A percentile compares a stretch with the other conserved stretches of the same genome.
Evolutionary conservation across 768 basidiomycete species (phyloP).

Genomic region (Boletus vermiculosoides): DNA sequence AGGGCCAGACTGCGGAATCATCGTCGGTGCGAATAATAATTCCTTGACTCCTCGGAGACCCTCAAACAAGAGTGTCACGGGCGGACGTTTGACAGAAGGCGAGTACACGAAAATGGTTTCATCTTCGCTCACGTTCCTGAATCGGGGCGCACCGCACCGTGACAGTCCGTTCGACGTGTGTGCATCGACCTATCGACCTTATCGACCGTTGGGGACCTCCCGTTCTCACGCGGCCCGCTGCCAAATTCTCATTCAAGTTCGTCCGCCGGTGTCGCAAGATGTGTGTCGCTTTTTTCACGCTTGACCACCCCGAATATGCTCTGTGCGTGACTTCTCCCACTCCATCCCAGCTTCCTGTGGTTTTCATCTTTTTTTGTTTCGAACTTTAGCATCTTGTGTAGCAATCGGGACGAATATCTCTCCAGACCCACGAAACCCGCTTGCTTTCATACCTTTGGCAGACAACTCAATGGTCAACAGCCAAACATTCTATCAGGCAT

Average conservation of each 20-base stretch:
- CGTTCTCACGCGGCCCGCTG: neutral
- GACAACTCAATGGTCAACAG: constrained; percentile 14
- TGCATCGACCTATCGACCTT: neutral
- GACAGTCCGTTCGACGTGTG: constrained; percentile 1
- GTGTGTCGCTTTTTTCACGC: constrained; percentile 79
- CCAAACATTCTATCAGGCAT: constrained; percentile 67
- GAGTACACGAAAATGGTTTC: neutral
- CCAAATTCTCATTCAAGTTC: neutral
- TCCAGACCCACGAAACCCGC: constrained; percentile 64
- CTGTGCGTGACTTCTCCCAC: constrained; percentile 47
- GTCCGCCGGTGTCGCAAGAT: constrained; percentile 37
- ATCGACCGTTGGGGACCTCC: neutral
- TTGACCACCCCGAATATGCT: constrained; percentile 74
- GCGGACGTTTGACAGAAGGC: constrained; percentile 9
- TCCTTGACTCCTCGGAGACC: constrained; percentile 7
- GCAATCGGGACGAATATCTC: constrained; percentile 76
- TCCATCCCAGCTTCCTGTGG: neutral
- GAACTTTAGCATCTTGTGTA: constrained; percentile 59
- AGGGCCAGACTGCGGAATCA: neutral
- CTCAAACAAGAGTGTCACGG: constrained; percentile 4
- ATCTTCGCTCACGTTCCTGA: neutral
- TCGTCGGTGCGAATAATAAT: neutral
- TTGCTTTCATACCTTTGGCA: constrained; percentile 64
- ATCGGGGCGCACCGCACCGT: neutral
- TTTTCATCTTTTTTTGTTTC: neutral